A percentile compares a stretch with the other conserved stretches of the same genome.
phyloP scores from a whole-genome alignment of 23 red algal genomes.

The Gracilaria domingensis region DNA sequence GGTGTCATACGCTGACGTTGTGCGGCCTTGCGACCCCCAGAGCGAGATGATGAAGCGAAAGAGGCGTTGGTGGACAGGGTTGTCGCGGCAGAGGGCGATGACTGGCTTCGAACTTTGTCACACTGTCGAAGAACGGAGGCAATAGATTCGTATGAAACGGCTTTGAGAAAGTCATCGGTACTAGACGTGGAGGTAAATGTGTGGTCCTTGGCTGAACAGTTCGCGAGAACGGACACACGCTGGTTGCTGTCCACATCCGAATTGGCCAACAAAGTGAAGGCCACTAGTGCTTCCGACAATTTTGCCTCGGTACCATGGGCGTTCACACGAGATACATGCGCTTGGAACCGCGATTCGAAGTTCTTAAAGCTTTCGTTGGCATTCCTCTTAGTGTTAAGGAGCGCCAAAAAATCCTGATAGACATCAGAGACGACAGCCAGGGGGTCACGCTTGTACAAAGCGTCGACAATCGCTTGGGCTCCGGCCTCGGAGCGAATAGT shows the following conservation, averaged over 20 bases:
- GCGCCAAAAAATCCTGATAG: neutral
- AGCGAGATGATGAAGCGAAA: no score
- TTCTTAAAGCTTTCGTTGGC: neutral
- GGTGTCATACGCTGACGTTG: neutral
- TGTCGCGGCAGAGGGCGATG: no score
- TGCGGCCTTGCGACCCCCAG: no score
- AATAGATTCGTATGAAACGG: neutral
- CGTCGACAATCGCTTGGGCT: conserved; percentile 25
- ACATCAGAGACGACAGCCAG: conserved; percentile 32
- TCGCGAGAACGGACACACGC: neutral
- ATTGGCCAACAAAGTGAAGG: neutral
- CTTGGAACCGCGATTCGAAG: neutral
- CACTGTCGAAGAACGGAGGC: neutral
- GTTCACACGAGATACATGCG: neutral
- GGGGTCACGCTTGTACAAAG: conserved; percentile 28
- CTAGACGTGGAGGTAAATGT: neutral
- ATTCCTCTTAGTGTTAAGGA: neutral
- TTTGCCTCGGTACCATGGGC: neutral
- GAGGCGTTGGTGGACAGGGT: no score
- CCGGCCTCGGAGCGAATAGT: neutral
- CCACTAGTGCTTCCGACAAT: neutral
- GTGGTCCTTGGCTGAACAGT: neutral
- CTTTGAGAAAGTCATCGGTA: neutral
- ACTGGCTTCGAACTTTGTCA: no score
- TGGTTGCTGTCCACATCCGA: neutral